Evolutionary conservation across 352 stramenopile genomes (phyloP), one percentile per base, ranked within the genome.

Genomic region (Pythium phragmiticola): DNA sequence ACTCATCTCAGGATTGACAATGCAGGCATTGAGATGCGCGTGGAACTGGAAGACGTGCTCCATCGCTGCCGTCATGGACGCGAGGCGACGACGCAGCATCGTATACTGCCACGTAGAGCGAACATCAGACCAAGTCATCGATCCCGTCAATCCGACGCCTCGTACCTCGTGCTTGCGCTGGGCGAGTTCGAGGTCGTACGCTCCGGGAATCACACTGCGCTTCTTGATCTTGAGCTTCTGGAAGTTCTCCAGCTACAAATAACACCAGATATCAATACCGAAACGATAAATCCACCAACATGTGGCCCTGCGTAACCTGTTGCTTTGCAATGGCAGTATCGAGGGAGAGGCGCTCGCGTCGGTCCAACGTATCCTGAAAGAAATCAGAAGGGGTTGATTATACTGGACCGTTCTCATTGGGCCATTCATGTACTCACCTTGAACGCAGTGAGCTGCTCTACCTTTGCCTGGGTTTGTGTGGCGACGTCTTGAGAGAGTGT

Each of bases 41-140:
- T 84, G 70, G 50, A 87, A 84, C 45, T 75, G 66, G 49, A 87
- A 82, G 12, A 87, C 75, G 34, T 80, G 69, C 58, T 84, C 77
- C 23, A 84, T 50, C 13, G 68, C 72, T 17, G 65, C 59, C 7
- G 69, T 78, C 60, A 77, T 72, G n/a, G 65, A 64, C 5, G 42
- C 58, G 4, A 82, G 57, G n/a, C 60, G 76, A 23, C 66, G 72
- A 45, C 69, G 72, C 9, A 80, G 58, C 7, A 34, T 45, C 12
- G 74, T 39, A 52, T 80, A 76, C 77, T 87, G 23, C 2, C n/a
- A 28, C 5, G 36, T n/a, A 57, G 9, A 46, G 41, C 0, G 11
- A 12, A 17, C 11, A 6, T 39, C 34, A 39, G 34, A 39, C 2
- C 26, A 52, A 46, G 33, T 19, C 39, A 14, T 14, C 4, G 26